phyloP scores from a whole-genome alignment of 2,329 filamentous ascomycete species.

The Nectriaceae sp. region DNA sequence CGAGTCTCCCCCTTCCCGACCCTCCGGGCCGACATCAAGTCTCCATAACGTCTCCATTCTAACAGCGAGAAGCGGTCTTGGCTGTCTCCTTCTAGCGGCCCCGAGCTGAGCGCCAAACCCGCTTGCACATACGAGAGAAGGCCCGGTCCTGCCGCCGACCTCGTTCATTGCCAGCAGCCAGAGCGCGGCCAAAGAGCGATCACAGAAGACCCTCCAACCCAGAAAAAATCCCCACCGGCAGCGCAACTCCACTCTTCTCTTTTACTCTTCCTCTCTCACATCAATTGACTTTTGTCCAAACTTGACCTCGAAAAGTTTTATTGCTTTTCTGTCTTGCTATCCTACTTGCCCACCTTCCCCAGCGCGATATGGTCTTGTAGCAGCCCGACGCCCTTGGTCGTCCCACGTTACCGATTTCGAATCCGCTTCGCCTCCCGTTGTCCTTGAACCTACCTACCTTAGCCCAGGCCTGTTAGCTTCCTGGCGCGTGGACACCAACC shows the following conservation, averaged over 20 bases:
- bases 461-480: no score
- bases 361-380: conserved; percentile 29
- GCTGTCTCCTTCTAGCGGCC: conserved; percentile 21
- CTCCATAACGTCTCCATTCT: conserved; percentile 27
- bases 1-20: conserved; percentile 22
- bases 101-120: conserved; percentile 36
- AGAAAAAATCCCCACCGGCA: conserved; percentile 29
- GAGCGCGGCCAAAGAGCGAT: not conserved
- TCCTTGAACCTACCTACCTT: conserved; percentile 6
- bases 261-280: conserved; percentile 18
- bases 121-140: conserved; percentile 26
- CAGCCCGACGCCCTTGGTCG: conserved; percentile 24
- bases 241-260: conserved; percentile 30
- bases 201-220: conserved; percentile 7
- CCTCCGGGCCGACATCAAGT: conserved; percentile 33
- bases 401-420: conserved; percentile 1
- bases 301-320: conserved; percentile 34
- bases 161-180: conserved; percentile 20
- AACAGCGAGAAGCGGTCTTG: conserved; percentile 25
- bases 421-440: conserved; percentile 2
- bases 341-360: conserved; percentile 3
- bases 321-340: conserved; percentile 1
- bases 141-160: conserved; percentile 31
- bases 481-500: not conserved
- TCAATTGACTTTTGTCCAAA: conserved; percentile 32